These are phyloP conservation scores for Scortechinia acanthostroma DNA, from an alignment of 2,329 filamentous ascomycete genomes.

Conservation along the genomic window DNA sequence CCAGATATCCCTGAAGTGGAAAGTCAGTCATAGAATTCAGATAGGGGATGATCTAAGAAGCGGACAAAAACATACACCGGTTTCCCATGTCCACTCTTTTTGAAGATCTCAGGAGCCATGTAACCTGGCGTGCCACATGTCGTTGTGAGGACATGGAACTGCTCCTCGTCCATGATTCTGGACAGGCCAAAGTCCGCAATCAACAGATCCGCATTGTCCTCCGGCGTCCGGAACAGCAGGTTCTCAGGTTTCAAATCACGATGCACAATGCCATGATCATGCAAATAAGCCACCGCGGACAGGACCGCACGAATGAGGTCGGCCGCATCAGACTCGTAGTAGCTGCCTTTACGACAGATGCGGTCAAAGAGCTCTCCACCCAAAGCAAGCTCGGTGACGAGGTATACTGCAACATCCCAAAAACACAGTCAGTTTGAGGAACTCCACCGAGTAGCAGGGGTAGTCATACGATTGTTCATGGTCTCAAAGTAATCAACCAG, in stretches of 20 bases:
- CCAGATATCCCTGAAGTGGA: slow-evolving; percentile 67
- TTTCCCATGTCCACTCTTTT: slow-evolving; percentile 95
- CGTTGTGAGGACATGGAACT: slow-evolving; percentile 94
- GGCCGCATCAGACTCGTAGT: not conserved
- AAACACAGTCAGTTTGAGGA: not conserved
- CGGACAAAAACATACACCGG: slow-evolving; percentile 50
- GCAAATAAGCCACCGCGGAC: not conserved
- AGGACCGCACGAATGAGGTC: not conserved
- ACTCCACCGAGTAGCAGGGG: too few species aligned
- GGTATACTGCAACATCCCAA: slow-evolving; percentile 1
- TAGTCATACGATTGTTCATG: not conserved
- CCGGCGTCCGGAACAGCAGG: not conserved
- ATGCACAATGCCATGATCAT: not conserved
- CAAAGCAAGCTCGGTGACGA: not conserved
- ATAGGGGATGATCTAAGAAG: too few species aligned
- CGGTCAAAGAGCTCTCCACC: not conserved
- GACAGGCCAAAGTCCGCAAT: slow-evolving; percentile 40
- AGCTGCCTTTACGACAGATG: not conserved
- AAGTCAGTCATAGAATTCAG: too few species aligned
- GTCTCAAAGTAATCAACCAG: slow-evolving; percentile 1
- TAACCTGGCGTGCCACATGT: slow-evolving; percentile 97
- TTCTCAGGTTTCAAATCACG: slow-evolving; percentile 1
- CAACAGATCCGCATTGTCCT: not conserved
- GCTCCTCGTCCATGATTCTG: slow-evolving; percentile 94
- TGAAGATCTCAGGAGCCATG: slow-evolving; percentile 99